Percentiles rank a stretch among this genome's conserved stretches.
Conservation (phyloP, 2,329 filamentous ascomycete species). For the Uncinocarpus reesii region DNA sequence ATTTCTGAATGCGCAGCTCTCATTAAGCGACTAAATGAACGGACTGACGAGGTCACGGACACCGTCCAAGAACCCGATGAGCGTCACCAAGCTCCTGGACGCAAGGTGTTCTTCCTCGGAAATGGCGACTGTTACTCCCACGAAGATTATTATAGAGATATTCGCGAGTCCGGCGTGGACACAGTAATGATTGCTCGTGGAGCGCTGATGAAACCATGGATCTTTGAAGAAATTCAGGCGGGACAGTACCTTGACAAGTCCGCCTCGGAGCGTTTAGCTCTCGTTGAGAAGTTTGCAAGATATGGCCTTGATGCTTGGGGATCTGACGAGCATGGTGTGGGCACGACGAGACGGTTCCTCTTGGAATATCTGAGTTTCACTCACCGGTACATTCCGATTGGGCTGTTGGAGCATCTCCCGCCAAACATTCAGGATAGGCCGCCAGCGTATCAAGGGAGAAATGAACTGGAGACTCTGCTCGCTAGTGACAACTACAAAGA, state of each 20-base stretch:
- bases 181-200: slow-evolving; percentile 96
- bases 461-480: slow-evolving; percentile 89
- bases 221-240: slow-evolving; percentile 90
- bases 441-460: slow-evolving; percentile 69
- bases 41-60: slow-evolving; percentile 57
- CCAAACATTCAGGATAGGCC: slow-evolving; percentile 82
- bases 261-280: slow-evolving; percentile 69
- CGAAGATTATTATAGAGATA: slow-evolving; percentile 68
- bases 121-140: slow-evolving; percentile 97
- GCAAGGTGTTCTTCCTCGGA: slow-evolving; percentile 81
- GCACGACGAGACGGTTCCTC: slow-evolving; percentile 80
- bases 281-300: slow-evolving; percentile 79
- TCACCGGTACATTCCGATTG: slow-evolving; percentile 81
- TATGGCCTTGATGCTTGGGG: slow-evolving; percentile 94
- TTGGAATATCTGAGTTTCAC: slow-evolving; percentile 94
- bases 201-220: slow-evolving; percentile 93
- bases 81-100: slow-evolving; percentile 57
- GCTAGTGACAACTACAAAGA: slow-evolving; percentile 86
- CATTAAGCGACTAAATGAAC: slow-evolving; percentile 66
- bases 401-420: slow-evolving; percentile 76
- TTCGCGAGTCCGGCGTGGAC: slow-evolving; percentile 71
- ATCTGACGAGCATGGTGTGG: slow-evolving; percentile 85
- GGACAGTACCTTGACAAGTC: slow-evolving; percentile 95
- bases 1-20: slow-evolving; percentile 82
- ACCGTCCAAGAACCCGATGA: slow-evolving; percentile 68